phyloP scores from a whole-genome alignment of 2,329 filamentous ascomycete genomes.

The Xylaria sp. region DNA sequence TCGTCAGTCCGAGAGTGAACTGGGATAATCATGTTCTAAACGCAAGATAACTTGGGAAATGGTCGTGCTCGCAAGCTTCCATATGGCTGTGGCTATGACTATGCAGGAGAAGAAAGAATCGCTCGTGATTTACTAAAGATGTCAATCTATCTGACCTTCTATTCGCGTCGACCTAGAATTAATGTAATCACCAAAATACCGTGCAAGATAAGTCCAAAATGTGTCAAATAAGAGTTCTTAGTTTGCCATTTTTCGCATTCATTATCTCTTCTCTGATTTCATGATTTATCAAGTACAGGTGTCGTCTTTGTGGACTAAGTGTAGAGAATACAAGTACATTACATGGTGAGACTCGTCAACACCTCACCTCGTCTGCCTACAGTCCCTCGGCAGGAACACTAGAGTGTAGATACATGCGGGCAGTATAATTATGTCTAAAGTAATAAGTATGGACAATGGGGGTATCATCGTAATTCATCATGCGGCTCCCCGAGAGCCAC shows the following conservation, averaged over 20 bases:
- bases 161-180: too few species aligned
- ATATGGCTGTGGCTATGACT: too few species aligned
- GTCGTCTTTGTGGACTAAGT: neutral
- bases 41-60: too few species aligned
- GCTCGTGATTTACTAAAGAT: too few species aligned
- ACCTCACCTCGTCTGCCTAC: neutral
- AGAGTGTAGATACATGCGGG: slow-evolving; percentile 4
- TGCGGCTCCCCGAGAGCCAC: slow-evolving; percentile 19
- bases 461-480: slow-evolving; percentile 40
- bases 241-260: neutral
- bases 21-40: too few species aligned
- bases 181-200: too few species aligned
- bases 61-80: too few species aligned
- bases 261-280: neutral
- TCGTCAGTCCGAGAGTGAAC: neutral
- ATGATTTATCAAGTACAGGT: slow-evolving; percentile 1
- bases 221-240: neutral
- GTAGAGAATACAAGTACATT: slow-evolving; percentile 21
- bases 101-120: too few species aligned
- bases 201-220: neutral
- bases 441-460: slow-evolving; percentile 27
- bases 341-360: slow-evolving; percentile 19
- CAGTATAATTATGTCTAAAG: slow-evolving; percentile 31
- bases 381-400: neutral
- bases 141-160: too few species aligned